Conservation (phyloP, 345 rosid genomes). For the Sonneratia alba region DNA sequence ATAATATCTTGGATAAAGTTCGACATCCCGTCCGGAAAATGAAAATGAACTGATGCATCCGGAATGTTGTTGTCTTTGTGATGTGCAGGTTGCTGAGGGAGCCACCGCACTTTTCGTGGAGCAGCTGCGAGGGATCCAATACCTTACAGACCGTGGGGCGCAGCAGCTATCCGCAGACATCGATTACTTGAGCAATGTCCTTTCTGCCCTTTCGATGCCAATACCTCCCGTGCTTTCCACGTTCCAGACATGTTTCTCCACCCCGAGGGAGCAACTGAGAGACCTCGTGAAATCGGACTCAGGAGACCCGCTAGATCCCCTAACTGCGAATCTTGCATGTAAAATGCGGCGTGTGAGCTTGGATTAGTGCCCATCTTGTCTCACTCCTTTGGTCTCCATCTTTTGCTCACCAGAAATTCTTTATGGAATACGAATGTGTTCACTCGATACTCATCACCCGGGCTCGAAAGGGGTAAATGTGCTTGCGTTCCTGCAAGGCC, state of each 20-base stretch:
- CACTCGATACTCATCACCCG: not conserved
- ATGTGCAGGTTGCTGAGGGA: slow-evolving; percentile 77
- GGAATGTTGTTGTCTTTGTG: slow-evolving; percentile 3
- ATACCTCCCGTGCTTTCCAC: slow-evolving; percentile 67
- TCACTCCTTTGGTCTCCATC: not conserved
- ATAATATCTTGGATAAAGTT: not conserved
- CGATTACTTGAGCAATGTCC: slow-evolving; percentile 92
- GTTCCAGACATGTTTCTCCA: slow-evolving; percentile 73
- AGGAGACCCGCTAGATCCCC: slow-evolving; percentile 65
- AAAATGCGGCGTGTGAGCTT: slow-evolving; percentile 70
- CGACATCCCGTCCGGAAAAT: not conserved
- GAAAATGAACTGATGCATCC: not conserved
- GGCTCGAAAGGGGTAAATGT: too few relatives aligned
- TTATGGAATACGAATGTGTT: not conserved
- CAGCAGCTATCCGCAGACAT: slow-evolving; percentile 85
- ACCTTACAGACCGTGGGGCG: slow-evolving; percentile 84
- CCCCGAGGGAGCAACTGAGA: slow-evolving; percentile 74
- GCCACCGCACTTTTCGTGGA: slow-evolving; percentile 89
- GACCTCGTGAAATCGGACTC: slow-evolving; percentile 57
- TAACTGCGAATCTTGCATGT: slow-evolving; percentile 80
- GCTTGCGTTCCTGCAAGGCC: too few relatives aligned
- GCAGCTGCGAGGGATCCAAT: slow-evolving; percentile 85
- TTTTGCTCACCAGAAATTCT: not conserved
- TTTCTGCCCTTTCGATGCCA: slow-evolving; percentile 83
- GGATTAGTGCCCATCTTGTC: slow-evolving; percentile 26